phyloP scores from a whole-genome alignment of 1,139 yeast genomes.

The Nakaseomyces glabratus region DNA sequence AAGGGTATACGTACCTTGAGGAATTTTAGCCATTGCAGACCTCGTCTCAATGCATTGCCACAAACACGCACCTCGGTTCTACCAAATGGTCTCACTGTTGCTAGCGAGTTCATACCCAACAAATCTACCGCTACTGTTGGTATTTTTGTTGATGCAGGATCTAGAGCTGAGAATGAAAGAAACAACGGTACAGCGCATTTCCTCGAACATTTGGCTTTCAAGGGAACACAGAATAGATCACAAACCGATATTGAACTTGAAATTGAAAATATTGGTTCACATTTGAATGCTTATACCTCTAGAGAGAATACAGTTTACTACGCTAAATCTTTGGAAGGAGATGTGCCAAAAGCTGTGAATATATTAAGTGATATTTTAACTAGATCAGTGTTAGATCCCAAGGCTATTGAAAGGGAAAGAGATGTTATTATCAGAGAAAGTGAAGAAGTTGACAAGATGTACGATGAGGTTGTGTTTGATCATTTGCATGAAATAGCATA shows the following conservation, averaged over 20 bases:
- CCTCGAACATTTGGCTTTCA: constrained; percentile 90
- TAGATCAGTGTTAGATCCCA: constrained; percentile 67
- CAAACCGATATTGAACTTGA: constrained; percentile 83
- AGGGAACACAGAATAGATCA: constrained; percentile 79
- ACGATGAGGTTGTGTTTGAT: constrained; percentile 96
- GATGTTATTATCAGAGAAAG: constrained; percentile 93
- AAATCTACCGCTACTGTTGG: constrained; percentile 95
- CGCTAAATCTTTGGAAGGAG: constrained; percentile 75
- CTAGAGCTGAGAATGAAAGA: constrained; percentile 81
- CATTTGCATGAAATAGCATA: constrained; percentile 90
- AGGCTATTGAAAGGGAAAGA: constrained; percentile 89
- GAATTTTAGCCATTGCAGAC: background rate
- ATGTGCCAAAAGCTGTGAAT: constrained; percentile 79
- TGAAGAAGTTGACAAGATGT: constrained; percentile 97
- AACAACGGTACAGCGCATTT: constrained; percentile 96
- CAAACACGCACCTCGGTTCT: constrained; percentile 53
- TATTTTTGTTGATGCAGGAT: constrained; percentile 89
- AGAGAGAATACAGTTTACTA: constrained; percentile 96
- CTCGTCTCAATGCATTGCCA: constrained; percentile 24
- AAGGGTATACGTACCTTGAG: background rate
- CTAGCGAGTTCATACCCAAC: constrained; percentile 80
- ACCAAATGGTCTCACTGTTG: constrained; percentile 86
- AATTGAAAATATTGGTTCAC: constrained; percentile 94
- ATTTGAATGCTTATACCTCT: constrained; percentile 92
- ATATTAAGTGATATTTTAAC: constrained; percentile 85